Evolutionary conservation across 768 basidiomycete genomes (phyloP), one percentile per base, ranked within the genome.

Genomic region (Mycena olivaceomarginata): DNA sequence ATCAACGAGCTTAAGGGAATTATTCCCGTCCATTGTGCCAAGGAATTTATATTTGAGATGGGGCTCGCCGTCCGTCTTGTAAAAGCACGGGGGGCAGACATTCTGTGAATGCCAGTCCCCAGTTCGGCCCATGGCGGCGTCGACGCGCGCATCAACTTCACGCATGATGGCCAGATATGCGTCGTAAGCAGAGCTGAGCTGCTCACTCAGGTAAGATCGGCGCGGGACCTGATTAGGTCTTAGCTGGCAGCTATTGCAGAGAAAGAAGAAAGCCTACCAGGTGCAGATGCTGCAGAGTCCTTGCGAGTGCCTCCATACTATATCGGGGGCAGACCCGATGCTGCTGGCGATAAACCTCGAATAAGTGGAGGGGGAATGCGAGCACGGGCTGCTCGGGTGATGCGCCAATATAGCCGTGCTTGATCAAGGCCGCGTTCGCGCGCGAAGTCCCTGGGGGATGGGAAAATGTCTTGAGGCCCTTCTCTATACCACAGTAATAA

Each of bases 301-400:
- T 62, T 5, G 40, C 22, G 25, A 60, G 41, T 5, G 18, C 56
- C 16, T 63, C 70, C 6, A 71, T 20, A 20, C 31, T 62, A 59
- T 41, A 71, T 7, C 70, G 56, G 22, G 70, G 70, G 59, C 70
- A 71, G 16, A 71, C 70, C 12, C 70, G 70, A 37, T 71, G 57
- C 7, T 45, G 15, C 53, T 71, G 70, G 13, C 70, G 70, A 37
- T 63, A 71, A 2, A 63, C 37, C 39, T 71, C 70, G 11, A 71
- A 63, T 4, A 46, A 9, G 5, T 45, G 40, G 2, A 71, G 37
- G 2, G 70, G 59, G 59, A 71, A 71, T 4, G 70, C 70, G 5
- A 56, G 39, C 1, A 10, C 11, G 20, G 56, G 51, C 13, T 45
- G 37, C 18, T 60, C 60, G 6, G 70, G 70, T 3, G 40, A n/a